Evolutionary conservation across 2,329 filamentous ascomycete genomes (phyloP).

Genomic region (Fusarium circinatum): DNA sequence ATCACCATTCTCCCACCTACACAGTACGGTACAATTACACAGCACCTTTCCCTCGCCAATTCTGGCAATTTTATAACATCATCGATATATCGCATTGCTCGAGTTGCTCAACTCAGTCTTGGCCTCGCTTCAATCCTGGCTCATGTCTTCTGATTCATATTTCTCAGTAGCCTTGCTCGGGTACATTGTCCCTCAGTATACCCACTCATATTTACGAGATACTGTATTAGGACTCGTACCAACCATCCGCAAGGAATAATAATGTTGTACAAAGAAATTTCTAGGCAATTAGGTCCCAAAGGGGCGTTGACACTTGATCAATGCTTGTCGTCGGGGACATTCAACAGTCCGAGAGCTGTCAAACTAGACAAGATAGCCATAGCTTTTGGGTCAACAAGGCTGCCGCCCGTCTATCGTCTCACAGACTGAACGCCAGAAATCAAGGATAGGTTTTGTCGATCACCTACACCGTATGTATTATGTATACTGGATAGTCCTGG

Average conservation of each 20-base stretch:
- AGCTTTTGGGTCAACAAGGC: slow-evolving; percentile 6
- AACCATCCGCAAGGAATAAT: background rate
- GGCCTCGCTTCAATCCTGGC: slow-evolving; percentile 1
- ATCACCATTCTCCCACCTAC: background rate
- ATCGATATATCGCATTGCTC: slow-evolving; percentile 5
- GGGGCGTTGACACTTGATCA: background rate
- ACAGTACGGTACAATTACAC: background rate
- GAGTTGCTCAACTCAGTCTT: background rate
- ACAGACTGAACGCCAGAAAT: background rate
- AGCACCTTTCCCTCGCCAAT: background rate
- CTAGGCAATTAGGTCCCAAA: background rate
- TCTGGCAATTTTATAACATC: background rate
- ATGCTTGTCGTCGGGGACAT: slow-evolving; percentile 2
- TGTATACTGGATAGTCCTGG: slow-evolving; percentile 12
- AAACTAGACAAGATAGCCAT: background rate
- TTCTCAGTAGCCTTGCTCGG: background rate
- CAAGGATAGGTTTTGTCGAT: slow-evolving; percentile 11
- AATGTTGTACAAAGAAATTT: background rate
- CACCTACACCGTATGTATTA: slow-evolving; percentile 4
- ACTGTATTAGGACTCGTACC: background rate
- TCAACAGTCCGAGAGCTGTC: background rate
- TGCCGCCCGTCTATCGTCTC: background rate
- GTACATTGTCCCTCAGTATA: background rate
- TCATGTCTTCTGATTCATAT: background rate
- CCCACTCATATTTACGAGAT: background rate